Base-by-base conservation (phyloP, 2,329 filamentous ascomycete genomes). In the Aciculosporium take region DNA sequence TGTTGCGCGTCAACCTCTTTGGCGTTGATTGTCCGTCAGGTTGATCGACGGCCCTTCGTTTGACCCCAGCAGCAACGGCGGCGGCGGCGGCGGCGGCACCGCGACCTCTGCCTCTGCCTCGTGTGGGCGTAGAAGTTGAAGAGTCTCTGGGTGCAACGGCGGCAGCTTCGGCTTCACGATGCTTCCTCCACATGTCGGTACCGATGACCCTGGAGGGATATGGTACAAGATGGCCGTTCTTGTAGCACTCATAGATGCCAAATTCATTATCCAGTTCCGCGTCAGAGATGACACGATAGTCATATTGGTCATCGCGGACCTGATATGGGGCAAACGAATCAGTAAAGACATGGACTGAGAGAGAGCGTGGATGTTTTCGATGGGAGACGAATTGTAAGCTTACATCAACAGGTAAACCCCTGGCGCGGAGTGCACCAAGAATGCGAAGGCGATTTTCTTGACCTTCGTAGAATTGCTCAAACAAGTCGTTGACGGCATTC, bases 11-110 rank as follows among this genome's bases (percentile, higher is more conserved):
- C 17, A 56, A 57, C 44, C 66, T 66, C 59, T 76, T 76, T 23
- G 66, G 59, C 1, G 64, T 63, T 1, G 67, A 66, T 46, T 70
- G 66, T 18, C 63, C 65, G 17, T 73, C 70, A 1, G 61, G 62
- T 45, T 69, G 66, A 23, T 65, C 67, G 12, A 64, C 66, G 5
- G 71, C 65, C 50, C 66, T 72, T 20, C 72, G 67, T 58, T 75
- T 76, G 45, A 51, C 56, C 40, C 51, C 53, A 27, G 53, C 53
- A 24, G 52, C 58, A n/a, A n/a, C n/a, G n/a, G n/a, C n/a, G n/a
- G n/a, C n/a, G n/a, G n/a, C n/a, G n/a, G n/a, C n/a, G n/a, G n/a
- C n/a, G n/a, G n/a, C n/a, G 37, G 52, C 60, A 35, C 50, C 61
- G 50, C 48, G 54, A 39, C 55, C 61, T 55, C 52, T 56, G 48